These are phyloP conservation scores for Westerdykella sp. DNA, from an alignment of 2,329 filamentous ascomycete species.

Conservation along the genomic window DNA sequence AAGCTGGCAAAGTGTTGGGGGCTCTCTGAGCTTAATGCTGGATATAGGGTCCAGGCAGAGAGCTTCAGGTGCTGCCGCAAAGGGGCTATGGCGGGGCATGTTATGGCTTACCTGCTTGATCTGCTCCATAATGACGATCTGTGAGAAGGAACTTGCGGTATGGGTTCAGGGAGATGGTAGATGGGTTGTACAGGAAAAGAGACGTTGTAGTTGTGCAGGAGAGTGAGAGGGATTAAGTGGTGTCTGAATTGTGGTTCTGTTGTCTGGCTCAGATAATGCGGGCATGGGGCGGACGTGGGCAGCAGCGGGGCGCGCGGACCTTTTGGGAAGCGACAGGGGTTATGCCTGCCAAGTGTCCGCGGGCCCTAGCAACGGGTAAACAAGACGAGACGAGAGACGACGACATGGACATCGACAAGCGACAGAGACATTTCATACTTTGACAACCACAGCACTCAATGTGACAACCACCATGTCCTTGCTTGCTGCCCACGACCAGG, in stretches of 20 bases:
- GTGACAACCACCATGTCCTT: slow-evolving; percentile 50
- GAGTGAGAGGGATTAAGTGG: slow-evolving; percentile 10
- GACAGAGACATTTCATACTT: slow-evolving; percentile 13
- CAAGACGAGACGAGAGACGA: slow-evolving; percentile 10
- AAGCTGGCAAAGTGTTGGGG: slow-evolving; percentile 10
- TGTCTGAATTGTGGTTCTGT: slow-evolving; percentile 19
- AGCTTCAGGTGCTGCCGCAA: slow-evolving; percentile 9
- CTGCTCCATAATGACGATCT: slow-evolving; percentile 60
- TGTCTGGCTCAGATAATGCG: slow-evolving; percentile 24
- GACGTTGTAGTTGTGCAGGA: slow-evolving; percentile 2
- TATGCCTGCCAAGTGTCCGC: slow-evolving; percentile 6
- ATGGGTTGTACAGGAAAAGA: slow-evolving; percentile 5
- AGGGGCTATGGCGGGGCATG: slow-evolving; percentile 32
- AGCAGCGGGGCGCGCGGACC: not conserved
- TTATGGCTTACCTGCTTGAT: slow-evolving; percentile 68
- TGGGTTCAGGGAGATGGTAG: not conserved
- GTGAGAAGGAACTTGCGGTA: slow-evolving; percentile 4
- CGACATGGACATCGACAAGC: slow-evolving; percentile 6
- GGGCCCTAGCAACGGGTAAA: slow-evolving; percentile 30
- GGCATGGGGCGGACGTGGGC: slow-evolving; percentile 5
- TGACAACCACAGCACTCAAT: slow-evolving; percentile 14
- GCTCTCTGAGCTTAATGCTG: not conserved
- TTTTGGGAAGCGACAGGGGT: slow-evolving; percentile 6
- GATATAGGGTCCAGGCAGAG: slow-evolving; percentile 4
- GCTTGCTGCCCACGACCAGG: slow-evolving; percentile 73